Conservation (phyloP, 2,329 filamentous ascomycete species). For the Penicillium sp. region DNA sequence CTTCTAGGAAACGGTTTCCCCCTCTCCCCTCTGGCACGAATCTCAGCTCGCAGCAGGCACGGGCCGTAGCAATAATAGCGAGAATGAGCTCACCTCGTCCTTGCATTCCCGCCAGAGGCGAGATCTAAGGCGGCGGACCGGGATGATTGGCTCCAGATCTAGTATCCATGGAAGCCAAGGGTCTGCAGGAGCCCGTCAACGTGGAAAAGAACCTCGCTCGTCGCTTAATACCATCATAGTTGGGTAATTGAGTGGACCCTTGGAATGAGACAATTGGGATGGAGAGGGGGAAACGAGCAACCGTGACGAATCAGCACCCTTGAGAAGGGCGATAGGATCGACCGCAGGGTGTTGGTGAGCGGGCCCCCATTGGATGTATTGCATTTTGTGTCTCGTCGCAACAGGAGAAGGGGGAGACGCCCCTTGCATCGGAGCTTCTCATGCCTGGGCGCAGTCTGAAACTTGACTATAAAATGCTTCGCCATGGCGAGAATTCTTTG, state of each 20-base stretch:
- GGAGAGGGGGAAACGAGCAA: constrained; percentile 25
- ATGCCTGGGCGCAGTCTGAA: constrained; percentile 26
- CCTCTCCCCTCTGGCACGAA: constrained; percentile 30
- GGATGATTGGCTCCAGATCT: constrained; percentile 33
- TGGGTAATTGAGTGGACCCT: constrained; percentile 21
- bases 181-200: constrained; percentile 38
- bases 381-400: constrained; percentile 32
- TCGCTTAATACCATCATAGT: constrained; percentile 36
- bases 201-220: constrained; percentile 35
- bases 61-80: constrained; percentile 29
- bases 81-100: constrained; percentile 36
- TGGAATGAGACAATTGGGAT: constrained; percentile 40
- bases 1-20: constrained; percentile 20
- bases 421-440: constrained; percentile 30
- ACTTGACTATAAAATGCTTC: constrained; percentile 31
- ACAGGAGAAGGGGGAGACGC: constrained; percentile 19
- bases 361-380: constrained; percentile 33
- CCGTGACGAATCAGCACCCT: constrained; percentile 30
- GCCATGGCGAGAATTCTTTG: constrained; percentile 15
- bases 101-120: constrained; percentile 44
- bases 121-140: constrained; percentile 20
- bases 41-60: constrained; percentile 27
- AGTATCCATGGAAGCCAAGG: constrained; percentile 15
- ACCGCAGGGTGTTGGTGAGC: constrained; percentile 27
- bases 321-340: constrained; percentile 35